Percentiles rank a stretch among this genome's conserved stretches.
These are phyloP conservation scores for Mycena galericulata DNA, from an alignment of 768 basidiomycete species.

Conservation along the genomic window DNA sequence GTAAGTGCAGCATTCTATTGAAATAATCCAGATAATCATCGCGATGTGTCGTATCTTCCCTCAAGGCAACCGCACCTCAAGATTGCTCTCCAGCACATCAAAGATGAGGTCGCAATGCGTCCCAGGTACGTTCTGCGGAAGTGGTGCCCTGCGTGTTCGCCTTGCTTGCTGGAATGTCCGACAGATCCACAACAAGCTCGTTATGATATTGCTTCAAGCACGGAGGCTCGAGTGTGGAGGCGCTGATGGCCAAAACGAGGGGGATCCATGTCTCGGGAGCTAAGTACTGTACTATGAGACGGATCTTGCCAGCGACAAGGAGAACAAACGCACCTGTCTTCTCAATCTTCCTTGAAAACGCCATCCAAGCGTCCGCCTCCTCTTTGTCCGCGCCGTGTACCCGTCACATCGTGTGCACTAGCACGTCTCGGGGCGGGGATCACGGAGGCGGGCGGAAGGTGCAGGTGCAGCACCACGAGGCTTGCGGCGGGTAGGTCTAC, in stretches of 20 bases:
- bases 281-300: too few species aligned
- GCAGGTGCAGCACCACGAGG: conserved; percentile 69
- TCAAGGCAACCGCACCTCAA: conserved; percentile 76
- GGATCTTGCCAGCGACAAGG: too few species aligned
- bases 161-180: conserved; percentile 71
- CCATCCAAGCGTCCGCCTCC: conserved; percentile 85
- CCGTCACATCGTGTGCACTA: conserved; percentile 73
- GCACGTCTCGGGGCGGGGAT: conserved; percentile 53
- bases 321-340: conserved; percentile 62
- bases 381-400: conserved; percentile 64
- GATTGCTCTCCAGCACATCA: conserved; percentile 87
- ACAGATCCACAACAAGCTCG: conserved; percentile 85
- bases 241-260: conserved; percentile 71
- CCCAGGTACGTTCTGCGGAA: conserved; percentile 88
- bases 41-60: too few species aligned
- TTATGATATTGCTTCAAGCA: conserved; percentile 87
- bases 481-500: conserved; percentile 62
- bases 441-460: conserved; percentile 61
- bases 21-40: not conserved
- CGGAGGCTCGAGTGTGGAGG: conserved; percentile 73
- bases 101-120: conserved; percentile 94
- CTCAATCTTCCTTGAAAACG: conserved; percentile 78
- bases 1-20: conserved; percentile 69
- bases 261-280: conserved; percentile 79
- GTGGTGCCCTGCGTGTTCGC: conserved; percentile 84